phyloP scores from a whole-genome alignment of 306 rosid genomes.

The Hippophae rhamnoides region DNA sequence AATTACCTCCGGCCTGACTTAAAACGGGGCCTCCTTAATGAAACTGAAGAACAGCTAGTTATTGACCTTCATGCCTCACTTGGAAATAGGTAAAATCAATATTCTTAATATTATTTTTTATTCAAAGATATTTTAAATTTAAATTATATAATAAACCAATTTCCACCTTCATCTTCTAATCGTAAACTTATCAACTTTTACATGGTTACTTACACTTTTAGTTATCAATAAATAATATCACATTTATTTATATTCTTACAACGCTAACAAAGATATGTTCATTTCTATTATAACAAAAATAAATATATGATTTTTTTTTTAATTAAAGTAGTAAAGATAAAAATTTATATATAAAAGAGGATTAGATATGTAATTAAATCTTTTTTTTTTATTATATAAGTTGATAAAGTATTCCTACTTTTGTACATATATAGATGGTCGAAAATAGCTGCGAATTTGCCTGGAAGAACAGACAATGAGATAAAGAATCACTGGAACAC shows the following conservation, averaged over 20 bases:
- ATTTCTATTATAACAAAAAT: too few relatives aligned
- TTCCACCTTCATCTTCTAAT: neutral
- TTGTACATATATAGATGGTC: slow-evolving; percentile 49
- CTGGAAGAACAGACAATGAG: slow-evolving; percentile 89
- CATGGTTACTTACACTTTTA: too few relatives aligned
- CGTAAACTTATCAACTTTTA: too few relatives aligned
- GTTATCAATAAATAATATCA: too few relatives aligned
- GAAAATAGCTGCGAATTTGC: slow-evolving; percentile 72
- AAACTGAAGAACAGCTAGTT: slow-evolving; percentile 69
- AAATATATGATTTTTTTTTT: too few relatives aligned
- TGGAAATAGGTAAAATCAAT: slow-evolving; percentile 56
- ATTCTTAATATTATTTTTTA: neutral
- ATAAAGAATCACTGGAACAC: slow-evolving; percentile 92
- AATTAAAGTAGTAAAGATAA: too few relatives aligned
- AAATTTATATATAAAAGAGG: too few relatives aligned
- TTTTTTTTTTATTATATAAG: too few relatives aligned
- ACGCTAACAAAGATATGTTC: too few relatives aligned
- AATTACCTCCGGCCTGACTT: slow-evolving; percentile 88
- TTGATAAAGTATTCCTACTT: neutral
- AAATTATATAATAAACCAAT: neutral
- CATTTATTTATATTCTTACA: too few relatives aligned
- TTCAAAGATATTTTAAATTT: neutral
- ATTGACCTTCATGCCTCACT: slow-evolving; percentile 81
- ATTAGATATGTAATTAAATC: too few relatives aligned
- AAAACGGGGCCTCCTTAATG: slow-evolving; percentile 71